Evolutionary conservation across 176 grass and related monocot species (phyloP), one percentile per base, ranked within the genome.

Genomic region (Cocos nucifera): DNA sequence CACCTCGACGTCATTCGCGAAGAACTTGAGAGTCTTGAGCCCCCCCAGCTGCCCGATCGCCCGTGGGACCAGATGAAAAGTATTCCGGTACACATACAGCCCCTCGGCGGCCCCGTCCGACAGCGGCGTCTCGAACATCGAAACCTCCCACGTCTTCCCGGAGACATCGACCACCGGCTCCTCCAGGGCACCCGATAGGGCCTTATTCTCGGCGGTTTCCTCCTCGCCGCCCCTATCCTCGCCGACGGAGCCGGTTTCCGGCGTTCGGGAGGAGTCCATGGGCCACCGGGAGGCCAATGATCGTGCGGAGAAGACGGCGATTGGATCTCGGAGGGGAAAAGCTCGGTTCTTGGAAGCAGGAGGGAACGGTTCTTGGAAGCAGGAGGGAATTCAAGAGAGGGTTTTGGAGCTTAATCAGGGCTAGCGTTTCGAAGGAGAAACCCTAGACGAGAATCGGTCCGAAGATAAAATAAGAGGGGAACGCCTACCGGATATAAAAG

Each of bases 1-100:
- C 69, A 98, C 87, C 69, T 98, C 81, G 35, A 98, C 73, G 53
- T 92, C 93, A 73, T 98, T 98, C 50, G 81, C 75, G 68, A 98
- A 98, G 73, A 98, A 92, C 69, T 88, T 98, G 54, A 98, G 80
- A 22, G 84, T 72, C 75, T 86, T 91, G 17, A 98, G 81, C 30
- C 67, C 69, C 29, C 49, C 27, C 53, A 62, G 64, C 58, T 69
- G 74, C 16, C 78, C 87, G 29, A 97, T 61, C 10, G 75, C 76
- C 24, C 78, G 67, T 2, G 92, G 92, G 2, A 97, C 27, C 22
- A 97, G 79, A 30, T 88, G 77, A 61, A 80, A 97, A 15, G 70
- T 67, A 73, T 97, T 97, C 17, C 75, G 78, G 75, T 91, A 97
- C 28, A 97, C 80, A 56, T 85, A 97, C 61, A 91, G 55, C 32